Evolutionary conservation across 2,329 filamentous ascomycete genomes (phyloP), one percentile per base, ranked within the genome.

Genomic region (Neurospora crassa): DNA sequence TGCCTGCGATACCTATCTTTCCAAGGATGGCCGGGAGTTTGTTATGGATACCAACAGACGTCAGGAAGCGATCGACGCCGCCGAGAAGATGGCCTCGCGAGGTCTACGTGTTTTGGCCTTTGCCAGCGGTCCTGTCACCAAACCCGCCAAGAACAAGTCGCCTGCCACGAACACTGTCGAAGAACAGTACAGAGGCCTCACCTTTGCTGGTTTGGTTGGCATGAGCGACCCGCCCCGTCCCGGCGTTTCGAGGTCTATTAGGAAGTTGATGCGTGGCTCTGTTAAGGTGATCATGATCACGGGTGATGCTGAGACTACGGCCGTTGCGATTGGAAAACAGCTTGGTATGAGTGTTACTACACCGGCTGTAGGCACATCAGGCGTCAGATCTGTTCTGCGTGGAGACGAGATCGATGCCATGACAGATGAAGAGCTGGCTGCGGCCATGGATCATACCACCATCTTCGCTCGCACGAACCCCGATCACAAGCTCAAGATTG

Each of bases 251-350:
- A 90, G 91, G 74, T 94, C 95, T 6, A 97, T 99, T 75, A 88
- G 93, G 75, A 91, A 92, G 73, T 84, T 99, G 70, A 95, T 98
- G 91, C 90, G 93, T 68, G 96, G 96, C 70, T 95, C 95, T 47
- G 96, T 99, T 74, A 96, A 94, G 80, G 93, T 99, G 68, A 96
- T 99, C 76, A 99, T 99, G 96, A 98, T 99, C 75, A 99, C 96
- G 11, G 96, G 96, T 72, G 96, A 99, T 80, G 93, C 96, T 18
- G 94, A 98, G 79, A 93, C 93, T 1, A 99, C 96, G 2, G 96
- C 96, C 2, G 86, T 97, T 67, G 96, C 96, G 0, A 98, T 99
- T 79, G 96, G 93, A 40, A 93, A 88, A 80, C 95, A 97, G 78
- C 86, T 99, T n/a, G 96, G 96, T 53, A 99, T 99, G 93, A 89